A percentile compares a stretch with the other conserved stretches of the same genome.
Evolutionary conservation across 176 grass and related monocot genomes (phyloP).

Genomic region (Triticum turgidum): DNA sequence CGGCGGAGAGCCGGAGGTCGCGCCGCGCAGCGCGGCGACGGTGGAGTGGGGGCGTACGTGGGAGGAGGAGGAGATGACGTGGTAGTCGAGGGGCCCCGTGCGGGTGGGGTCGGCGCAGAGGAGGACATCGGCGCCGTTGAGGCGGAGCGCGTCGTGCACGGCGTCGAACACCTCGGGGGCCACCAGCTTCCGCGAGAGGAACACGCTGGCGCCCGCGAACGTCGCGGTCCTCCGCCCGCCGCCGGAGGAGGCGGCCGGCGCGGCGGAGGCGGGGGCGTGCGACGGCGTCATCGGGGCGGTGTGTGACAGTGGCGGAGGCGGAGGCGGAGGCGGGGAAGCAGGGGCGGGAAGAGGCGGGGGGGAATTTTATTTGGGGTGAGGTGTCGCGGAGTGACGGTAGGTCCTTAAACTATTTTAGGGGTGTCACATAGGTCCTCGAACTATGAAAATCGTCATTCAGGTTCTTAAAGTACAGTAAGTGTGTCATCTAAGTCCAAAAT

Average conservation of each 20-base stretch:
- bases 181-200: slow-evolving; percentile 82
- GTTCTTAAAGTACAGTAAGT: too few relatives aligned
- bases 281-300: slow-evolving; percentile 34
- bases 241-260: not conserved
- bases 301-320: not conserved
- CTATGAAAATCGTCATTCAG: too few relatives aligned
- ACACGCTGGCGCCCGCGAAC: slow-evolving; percentile 76
- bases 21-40: not conserved
- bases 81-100: slow-evolving; percentile 60
- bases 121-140: slow-evolving; percentile 86
- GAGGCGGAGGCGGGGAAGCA: not conserved
- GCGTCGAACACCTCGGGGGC: slow-evolving; percentile 87
- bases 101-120: slow-evolving; percentile 61
- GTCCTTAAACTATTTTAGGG: too few relatives aligned
- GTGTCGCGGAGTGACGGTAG: not conserved
- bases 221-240: slow-evolving; percentile 47
- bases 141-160: slow-evolving; percentile 80
- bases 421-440: too few relatives aligned
- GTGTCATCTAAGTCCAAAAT: too few relatives aligned
- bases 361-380: not conserved
- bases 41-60: slow-evolving; percentile 43
- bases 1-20: not conserved
- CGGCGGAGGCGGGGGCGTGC: not conserved
- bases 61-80: slow-evolving; percentile 84
- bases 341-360: slow-evolving; percentile 24